A percentile compares a stretch with the other conserved stretches of the same genome.
Evolutionary conservation across 78 protist genomes (phyloP).

Genomic region (Anaeramoeba flamelloides): DNA sequence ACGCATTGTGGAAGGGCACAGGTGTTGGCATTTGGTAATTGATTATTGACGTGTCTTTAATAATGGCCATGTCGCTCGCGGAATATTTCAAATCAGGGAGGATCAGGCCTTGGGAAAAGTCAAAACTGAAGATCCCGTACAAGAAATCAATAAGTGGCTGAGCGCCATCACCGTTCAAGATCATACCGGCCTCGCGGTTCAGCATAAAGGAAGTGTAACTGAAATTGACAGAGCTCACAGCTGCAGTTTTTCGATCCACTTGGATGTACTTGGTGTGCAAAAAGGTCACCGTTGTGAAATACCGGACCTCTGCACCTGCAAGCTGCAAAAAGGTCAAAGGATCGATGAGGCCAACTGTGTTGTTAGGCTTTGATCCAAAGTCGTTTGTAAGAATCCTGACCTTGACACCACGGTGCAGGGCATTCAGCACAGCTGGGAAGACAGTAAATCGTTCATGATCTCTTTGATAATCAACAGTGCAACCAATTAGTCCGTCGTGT

Average conservation of each 20-base stretch:
- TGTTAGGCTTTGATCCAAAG: constrained; percentile 20
- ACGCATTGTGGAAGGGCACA: constrained; percentile 14
- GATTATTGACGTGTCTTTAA: constrained; percentile 7
- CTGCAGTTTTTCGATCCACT: constrained; percentile 19
- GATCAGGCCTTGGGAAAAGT: constrained; percentile 23
- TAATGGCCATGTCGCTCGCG: constrained; percentile 23
- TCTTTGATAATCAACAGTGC: not conserved
- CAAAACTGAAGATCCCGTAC: constrained; percentile 18
- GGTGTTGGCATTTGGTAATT: constrained; percentile 20
- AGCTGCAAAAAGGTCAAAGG: constrained; percentile 34
- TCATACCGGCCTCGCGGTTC: constrained; percentile 42
- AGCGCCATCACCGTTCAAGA: constrained; percentile 17
- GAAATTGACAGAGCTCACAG: constrained; percentile 29
- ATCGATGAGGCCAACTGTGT: constrained; percentile 28
- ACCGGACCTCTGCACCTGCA: constrained; percentile 36
- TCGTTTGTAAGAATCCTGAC: constrained; percentile 38
- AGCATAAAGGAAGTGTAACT: constrained; percentile 36
- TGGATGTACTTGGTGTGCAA: constrained; percentile 28
- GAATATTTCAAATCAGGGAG: constrained; percentile 19
- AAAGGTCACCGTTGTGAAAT: constrained; percentile 34
- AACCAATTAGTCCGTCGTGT: too few relatives aligned
- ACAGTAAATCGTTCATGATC: constrained; percentile 28
- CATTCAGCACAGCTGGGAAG: constrained; percentile 37
- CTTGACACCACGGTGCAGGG: constrained; percentile 30
- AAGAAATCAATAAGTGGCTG: constrained; percentile 2